These are phyloP conservation scores for Aulographum hederae DNA, from an alignment of 2,329 filamentous ascomycete genomes.

Conservation along the genomic window DNA sequence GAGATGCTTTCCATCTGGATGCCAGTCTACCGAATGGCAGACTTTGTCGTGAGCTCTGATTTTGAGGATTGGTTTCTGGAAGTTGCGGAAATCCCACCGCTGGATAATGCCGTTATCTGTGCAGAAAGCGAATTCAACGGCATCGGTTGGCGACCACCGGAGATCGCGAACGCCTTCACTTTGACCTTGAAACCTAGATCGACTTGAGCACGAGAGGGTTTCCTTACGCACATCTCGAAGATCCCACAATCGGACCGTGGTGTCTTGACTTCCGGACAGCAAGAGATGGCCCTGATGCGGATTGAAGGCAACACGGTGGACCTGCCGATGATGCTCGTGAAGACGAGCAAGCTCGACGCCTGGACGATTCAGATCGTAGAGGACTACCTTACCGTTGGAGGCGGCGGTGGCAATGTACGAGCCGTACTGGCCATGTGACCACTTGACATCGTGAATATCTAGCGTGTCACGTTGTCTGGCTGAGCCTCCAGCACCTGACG, in stretches of 20 bases:
- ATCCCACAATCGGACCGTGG: constrained; percentile 46
- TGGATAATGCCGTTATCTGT: constrained; percentile 46
- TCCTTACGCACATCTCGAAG: constrained; percentile 34
- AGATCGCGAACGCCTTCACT: constrained; percentile 45
- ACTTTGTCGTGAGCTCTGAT: constrained; percentile 41
- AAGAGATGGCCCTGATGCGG: constrained; percentile 40
- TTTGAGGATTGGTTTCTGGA: constrained; percentile 36
- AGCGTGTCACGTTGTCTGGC: constrained; percentile 34
- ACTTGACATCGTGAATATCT: constrained; percentile 47
- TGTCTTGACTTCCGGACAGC: constrained; percentile 47
- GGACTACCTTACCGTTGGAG: constrained; percentile 44
- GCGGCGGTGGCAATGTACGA: constrained; percentile 45
- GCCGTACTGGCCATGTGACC: constrained; percentile 43
- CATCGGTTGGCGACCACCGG: constrained; percentile 46
- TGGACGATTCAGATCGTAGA: constrained; percentile 44
- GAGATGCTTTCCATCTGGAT: constrained; percentile 46
- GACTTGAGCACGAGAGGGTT: constrained; percentile 30
- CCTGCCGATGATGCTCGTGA: constrained; percentile 46
- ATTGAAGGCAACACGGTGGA: constrained; percentile 47
- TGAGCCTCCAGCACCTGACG: constrained; percentile 20
- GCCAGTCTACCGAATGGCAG: constrained; percentile 47
- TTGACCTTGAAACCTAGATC: constrained; percentile 32
- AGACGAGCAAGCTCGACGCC: constrained; percentile 42
- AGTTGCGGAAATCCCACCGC: constrained; percentile 43
- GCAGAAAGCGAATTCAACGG: constrained; percentile 42